Percentiles rank a stretch among this genome's conserved stretches.
Evolutionary conservation across 139 green algal species (phyloP).

Genomic region (Coccomyxa sp.): DNA sequence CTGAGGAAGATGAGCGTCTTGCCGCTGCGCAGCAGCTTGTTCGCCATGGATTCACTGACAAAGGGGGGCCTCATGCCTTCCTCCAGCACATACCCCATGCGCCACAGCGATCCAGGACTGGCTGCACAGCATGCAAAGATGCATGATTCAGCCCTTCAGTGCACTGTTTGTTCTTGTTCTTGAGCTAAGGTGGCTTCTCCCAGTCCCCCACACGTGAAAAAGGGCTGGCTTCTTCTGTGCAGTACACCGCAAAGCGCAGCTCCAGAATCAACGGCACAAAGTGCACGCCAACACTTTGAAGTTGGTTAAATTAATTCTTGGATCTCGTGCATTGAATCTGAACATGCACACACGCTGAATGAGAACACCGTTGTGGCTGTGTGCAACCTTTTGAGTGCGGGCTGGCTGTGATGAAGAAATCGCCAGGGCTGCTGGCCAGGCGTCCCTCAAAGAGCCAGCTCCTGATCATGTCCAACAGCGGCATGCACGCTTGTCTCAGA

Average conservation of each 20-base stretch:
- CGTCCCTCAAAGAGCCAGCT: constrained; percentile 83
- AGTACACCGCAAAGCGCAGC: too few species aligned
- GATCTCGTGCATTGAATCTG: too few species aligned
- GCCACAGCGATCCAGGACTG: constrained; percentile 48
- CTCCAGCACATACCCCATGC: constrained; percentile 55
- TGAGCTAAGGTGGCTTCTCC: too few species aligned
- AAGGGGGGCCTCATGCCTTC: constrained; percentile 50
- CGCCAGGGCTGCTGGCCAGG: constrained; percentile 62
- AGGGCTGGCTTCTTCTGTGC: too few species aligned
- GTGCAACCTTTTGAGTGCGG: not conserved
- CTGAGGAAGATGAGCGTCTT: constrained; percentile 92
- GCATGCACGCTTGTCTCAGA: constrained; percentile 62
- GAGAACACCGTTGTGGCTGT: too few species aligned
- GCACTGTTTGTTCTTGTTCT: too few species aligned
- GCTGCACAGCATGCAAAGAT: not conserved
- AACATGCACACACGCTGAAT: too few species aligned
- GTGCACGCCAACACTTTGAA: too few species aligned
- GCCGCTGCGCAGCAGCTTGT: constrained; percentile 73
- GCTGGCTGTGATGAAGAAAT: constrained; percentile 78
- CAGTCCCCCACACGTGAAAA: too few species aligned
- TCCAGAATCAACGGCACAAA: too few species aligned
- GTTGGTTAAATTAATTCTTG: too few species aligned
- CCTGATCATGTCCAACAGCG: constrained; percentile 78
- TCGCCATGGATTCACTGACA: constrained; percentile 50
- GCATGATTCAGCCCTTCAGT: too few species aligned